Evolutionary conservation across 164 flowering plant genomes (phyloP).

Genomic region (grape (Vitis vinifera)): DNA sequence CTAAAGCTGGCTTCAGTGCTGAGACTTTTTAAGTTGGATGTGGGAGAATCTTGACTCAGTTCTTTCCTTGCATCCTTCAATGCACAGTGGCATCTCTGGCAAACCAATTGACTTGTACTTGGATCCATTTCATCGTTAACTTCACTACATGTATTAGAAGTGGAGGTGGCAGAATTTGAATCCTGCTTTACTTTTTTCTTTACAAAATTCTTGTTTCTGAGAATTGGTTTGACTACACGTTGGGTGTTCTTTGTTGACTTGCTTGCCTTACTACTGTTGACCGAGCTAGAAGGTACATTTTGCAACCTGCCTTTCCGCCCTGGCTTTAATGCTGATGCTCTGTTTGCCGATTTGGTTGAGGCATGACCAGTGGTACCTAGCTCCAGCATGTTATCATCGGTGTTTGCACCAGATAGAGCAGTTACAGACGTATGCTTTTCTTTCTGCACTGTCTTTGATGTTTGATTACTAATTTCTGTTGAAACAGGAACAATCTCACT

Average conservation of each 20-base stretch:
- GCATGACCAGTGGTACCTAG: constrained; percentile 4
- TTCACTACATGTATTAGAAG: constrained; percentile 13
- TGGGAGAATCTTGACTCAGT: constrained; percentile 18
- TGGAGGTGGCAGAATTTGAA: constrained; percentile 11
- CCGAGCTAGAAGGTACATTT: constrained; percentile 16
- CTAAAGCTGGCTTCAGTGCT: constrained; percentile 18
- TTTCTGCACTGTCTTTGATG: constrained; percentile 6
- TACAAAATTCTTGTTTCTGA: constrained; percentile 41
- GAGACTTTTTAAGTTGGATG: constrained; percentile 8
- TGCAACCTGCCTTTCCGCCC: constrained; percentile 36
- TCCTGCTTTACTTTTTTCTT: constrained; percentile 55
- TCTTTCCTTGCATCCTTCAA: constrained; percentile 27
- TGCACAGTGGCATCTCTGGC: constrained; percentile 62
- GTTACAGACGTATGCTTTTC: constrained; percentile 11
- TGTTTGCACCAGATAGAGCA: constrained; percentile 7
- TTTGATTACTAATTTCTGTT: constrained; percentile 18
- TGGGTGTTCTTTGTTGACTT: constrained; percentile 33
- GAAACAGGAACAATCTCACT: constrained; percentile 14
- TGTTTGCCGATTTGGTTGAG: constrained; percentile 26
- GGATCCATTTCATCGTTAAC: constrained; percentile 15
- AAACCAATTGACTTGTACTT: constrained; percentile 33
- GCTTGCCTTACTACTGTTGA: constrained; percentile 17
- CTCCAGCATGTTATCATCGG: constrained; percentile 9
- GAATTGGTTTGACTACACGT: constrained; percentile 30
- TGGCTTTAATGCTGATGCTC: constrained; percentile 27